These are phyloP conservation scores for Moesziomyces aphidis DNA, from an alignment of 1,284 basidiomycete species.

Conservation along the genomic window DNA sequence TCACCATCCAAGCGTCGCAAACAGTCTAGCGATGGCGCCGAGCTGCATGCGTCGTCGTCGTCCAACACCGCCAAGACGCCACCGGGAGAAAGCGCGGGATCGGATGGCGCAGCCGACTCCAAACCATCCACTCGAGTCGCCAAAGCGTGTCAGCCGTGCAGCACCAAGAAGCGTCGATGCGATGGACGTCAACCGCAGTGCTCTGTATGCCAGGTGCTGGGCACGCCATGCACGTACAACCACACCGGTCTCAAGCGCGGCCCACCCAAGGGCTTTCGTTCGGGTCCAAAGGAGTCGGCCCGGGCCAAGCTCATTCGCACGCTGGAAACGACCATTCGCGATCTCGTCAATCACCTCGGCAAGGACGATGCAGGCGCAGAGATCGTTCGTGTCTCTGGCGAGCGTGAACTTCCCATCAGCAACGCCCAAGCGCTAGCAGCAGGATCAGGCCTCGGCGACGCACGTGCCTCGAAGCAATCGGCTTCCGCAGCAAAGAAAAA, in stretches of 20 bases:
- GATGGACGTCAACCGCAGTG: constrained; percentile 60
- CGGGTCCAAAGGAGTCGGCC: constrained; percentile 56
- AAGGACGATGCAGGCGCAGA: constrained; percentile 47
- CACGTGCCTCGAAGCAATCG: neutral
- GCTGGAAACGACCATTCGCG: constrained; percentile 60
- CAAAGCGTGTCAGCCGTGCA: constrained; percentile 60
- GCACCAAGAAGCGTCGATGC: constrained; percentile 59
- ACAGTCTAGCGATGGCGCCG: constrained; percentile 8
- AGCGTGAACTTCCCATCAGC: constrained; percentile 31
- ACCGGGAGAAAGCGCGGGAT: neutral
- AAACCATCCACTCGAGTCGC: constrained; percentile 43
- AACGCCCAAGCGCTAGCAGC: neutral
- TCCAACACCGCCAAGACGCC: neutral
- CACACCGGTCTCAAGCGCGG: constrained; percentile 54
- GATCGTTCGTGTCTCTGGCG: constrained; percentile 46
- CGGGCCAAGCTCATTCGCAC: constrained; percentile 52
- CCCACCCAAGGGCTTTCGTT: constrained; percentile 61
- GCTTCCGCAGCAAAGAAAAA: neutral
- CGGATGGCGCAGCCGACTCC: constrained; percentile 10
- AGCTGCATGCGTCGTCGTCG: constrained; percentile 2
- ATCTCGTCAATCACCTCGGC: constrained; percentile 54
- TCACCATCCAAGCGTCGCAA: constrained; percentile 22
- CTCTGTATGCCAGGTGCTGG: constrained; percentile 57
- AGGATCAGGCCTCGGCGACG: neutral
- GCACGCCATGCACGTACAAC: constrained; percentile 59